Percentiles rank a stretch among this genome's conserved stretches.
Evolutionary conservation across 2,329 filamentous ascomycete genomes (phyloP).

Genomic region (Colletotrichum australisinense): DNA sequence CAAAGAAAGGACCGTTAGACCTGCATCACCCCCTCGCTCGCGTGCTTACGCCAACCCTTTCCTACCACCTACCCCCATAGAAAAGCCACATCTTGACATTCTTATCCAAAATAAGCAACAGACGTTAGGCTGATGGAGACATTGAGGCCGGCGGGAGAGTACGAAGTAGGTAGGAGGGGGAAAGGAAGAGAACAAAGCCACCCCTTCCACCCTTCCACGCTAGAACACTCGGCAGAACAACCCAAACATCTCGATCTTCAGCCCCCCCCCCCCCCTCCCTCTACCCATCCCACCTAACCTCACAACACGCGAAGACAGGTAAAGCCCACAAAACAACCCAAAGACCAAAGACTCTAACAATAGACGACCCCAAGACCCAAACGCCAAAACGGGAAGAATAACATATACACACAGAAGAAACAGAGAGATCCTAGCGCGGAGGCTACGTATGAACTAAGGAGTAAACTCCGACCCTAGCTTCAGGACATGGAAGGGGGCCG

Average conservation of each 20-base stretch:
- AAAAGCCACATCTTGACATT: neutral
- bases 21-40: neutral
- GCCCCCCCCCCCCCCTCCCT: too few species aligned
- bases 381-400: neutral
- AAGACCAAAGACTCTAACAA: neutral
- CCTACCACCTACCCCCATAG: too few species aligned
- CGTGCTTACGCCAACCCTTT: too few species aligned
- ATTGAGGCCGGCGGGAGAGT: too few species aligned
- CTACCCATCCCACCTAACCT: too few species aligned
- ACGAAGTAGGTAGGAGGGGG: too few species aligned
- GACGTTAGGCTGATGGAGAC: neutral
- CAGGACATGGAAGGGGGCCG: neutral
- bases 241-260: too few species aligned
- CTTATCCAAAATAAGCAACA: neutral
- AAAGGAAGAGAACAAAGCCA: neutral
- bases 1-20: neutral
- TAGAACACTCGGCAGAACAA: neutral
- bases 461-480: neutral
- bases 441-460: neutral
- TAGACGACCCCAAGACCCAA: neutral
- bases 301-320: neutral
- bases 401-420: neutral
- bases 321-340: neutral
- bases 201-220: neutral
- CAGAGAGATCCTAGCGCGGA: neutral